Conservation (phyloP, 2,329 filamentous ascomycete genomes). For the Aureobasidium sp. region DNA sequence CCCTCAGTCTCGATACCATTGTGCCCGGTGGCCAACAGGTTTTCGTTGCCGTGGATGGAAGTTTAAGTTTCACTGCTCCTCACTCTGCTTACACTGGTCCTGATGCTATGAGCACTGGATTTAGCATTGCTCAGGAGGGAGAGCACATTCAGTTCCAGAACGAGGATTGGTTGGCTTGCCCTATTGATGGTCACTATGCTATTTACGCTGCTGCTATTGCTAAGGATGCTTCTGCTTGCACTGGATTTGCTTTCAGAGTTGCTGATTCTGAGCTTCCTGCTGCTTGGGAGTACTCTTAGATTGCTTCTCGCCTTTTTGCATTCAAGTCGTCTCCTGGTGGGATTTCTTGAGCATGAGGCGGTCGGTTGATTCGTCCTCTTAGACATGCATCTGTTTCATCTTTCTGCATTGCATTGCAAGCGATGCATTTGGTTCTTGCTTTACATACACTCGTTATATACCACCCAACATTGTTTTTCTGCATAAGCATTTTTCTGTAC, state of each 20-base stretch:
- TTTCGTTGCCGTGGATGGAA: conserved; percentile 10
- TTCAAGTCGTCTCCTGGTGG: background rate
- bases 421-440: no score
- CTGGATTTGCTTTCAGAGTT: conserved; percentile 12
- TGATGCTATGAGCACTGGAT: conserved; percentile 3
- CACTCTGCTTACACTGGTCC: conserved; percentile 9
- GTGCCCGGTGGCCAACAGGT: conserved; percentile 15
- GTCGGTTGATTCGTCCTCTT: no score
- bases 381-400: no score
- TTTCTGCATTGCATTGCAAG: background rate
- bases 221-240: background rate
- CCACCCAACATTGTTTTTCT: no score
- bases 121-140: conserved; percentile 9
- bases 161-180: conserved; percentile 12
- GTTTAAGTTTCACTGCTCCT: conserved; percentile 7
- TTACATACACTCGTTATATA: no score
- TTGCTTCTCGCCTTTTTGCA: background rate
- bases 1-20: conserved; percentile 5
- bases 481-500: no score
- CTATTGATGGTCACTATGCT: conserved; percentile 1
- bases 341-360: no score
- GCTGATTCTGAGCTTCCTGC: conserved; percentile 18
- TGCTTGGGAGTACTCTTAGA: conserved; percentile 9
- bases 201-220: conserved; percentile 8
- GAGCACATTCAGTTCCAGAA: conserved; percentile 11